Base-by-base conservation (phyloP, 768 basidiomycete genomes). In the Mycena belliarum region DNA sequence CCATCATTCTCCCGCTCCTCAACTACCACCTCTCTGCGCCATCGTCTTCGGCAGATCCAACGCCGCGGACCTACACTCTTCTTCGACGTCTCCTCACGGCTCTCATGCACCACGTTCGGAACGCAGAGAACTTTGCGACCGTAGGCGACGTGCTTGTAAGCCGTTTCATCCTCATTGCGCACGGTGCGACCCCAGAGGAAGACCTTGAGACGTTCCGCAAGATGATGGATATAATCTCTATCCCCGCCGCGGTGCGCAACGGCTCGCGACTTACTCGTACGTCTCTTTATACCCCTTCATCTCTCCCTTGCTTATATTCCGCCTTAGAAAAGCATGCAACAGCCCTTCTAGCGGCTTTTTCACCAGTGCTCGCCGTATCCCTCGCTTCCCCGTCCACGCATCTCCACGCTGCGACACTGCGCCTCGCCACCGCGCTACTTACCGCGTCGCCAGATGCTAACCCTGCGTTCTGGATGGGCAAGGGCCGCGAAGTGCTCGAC, bases 91-190 rank as follows among this genome's bases (percentile, higher is more conserved):
- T 88, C 1, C 73, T 93, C 2, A 95, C 93, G 0, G 87, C 93
- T 1, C 73, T 93, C 12, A 84, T 89, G 20, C 95, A 96, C 66
- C 93, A 96, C 65, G 87, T 88, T 69, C 88, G 87, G 62, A 78
- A 78, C 23, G 72, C 87, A 0, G 85, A 88, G 23, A 81, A 86
- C 47, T 93, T 89, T 67, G 67, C 79, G 6, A 65, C 79, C 0
- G 63, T 91, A 2, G 79, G 80, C 2, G 84, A 89, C 18, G 63
- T 82, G 11, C 63, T 93, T 4, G 67, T 84, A 1, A 68, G 74
- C 26, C 71, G 72, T 40, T 75, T 84, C 54, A 60, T 67, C 15
- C 41, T 64, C 1, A 37, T 60, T 16, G 55, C 70, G 32, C 70
- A 70, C 46, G 49, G 55, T 3, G 55, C 64, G 6, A 63, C 65